Base-by-base conservation (phyloP, 148 eudicot species). In the Chenopodium berlandieri region DNA sequence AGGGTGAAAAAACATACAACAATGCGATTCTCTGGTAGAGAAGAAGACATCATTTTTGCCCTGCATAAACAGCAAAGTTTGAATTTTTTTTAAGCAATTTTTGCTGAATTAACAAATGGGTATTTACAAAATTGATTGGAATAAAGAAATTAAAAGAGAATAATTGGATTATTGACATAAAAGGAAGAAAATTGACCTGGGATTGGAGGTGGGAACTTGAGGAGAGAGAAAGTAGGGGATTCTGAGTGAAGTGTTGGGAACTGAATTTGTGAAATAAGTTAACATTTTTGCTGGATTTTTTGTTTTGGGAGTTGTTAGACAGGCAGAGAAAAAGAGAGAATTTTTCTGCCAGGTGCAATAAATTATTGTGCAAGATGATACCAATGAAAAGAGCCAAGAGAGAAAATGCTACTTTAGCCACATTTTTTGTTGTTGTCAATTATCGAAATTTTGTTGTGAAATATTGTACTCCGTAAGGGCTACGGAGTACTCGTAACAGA, bases 1-100 rank as follows among this genome's bases (percentile, higher is more conserved):
- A 56, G 4, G 60, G 20, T 13, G 60, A 34, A 37, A 34, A 47
- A 20, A 79, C 89, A 32, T 81, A 95, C 96, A 48, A 95, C 84
- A 71, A 83, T 83, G 87, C 85, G 80, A 84, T 87, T 84, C 22
- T 95, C 88, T 1, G 94, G 89, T 1, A 81, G 77, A 12, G 87
- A 11, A 23, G 84, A 80, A 66, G 91, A 85, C 8, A 87, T 83
- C 94, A 91, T 92, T 75, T 79, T 91, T 56, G 82, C 68, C 88
- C 89, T 91, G 89, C 67, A 80, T 75, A 20, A 75, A 31, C 1
- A n/a, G 1, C 16, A 75, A 78, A 47, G 37, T 67, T 75, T 68
- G 9, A 10, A 50, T 65, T 52, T 67, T 67, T 52, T 14, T 17
- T 1, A n/a, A 54, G 10, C 8, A 20, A 47, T 17, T 56, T 56